Evolutionary conservation across 148 eudicot genomes (phyloP), one percentile per base, ranked within the genome.

Genomic region (Chenopodium quinoa): DNA sequence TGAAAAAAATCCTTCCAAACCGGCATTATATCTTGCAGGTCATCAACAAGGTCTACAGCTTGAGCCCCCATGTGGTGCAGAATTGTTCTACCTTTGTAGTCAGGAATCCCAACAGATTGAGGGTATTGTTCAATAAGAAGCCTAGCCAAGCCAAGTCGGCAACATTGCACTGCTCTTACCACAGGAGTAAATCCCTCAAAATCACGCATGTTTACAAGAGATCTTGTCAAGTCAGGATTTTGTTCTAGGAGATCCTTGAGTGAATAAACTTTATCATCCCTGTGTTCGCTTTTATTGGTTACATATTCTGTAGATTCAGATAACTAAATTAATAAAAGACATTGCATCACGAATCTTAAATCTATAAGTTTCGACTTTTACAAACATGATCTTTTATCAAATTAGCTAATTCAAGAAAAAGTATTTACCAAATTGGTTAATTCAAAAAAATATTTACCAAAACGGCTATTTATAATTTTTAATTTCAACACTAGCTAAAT

Each of bases 101-200:
- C 79, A 9, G 50, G 29, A 10, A 76, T 76, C 32, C 37, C 16
- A 56, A 64, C 79, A 4, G 79, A 60, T 20, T 22, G 66, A 34
- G 79, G 69, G n/a, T 65, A 64, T 17, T 44, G 34, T 16, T 44
- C 2, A 8, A 63, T 34, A 37, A 77, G 13, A 65, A 63, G 50
- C 60, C 14, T 63, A 16, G 58, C 71, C 13, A 65, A 4, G 47
- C 80, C 52, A 63, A 77, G 37, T 22, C 79, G 69, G 23, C 79
- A 52, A 62, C 79, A 76, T 76, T 76, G 48, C 46, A 62, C 79
- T 22, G 79, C 79, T 76, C 79, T 76, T 76, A 62, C 3, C 22
- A 76, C 67, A 60, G 79, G 79, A 34, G 79, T 76, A 12, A 76
- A 62, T 2, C 79, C 79, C 27, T 76, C 79, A 22, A 22, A 2